phyloP scores from a whole-genome alignment of 2,329 filamentous ascomycete genomes.

The Xenosphaeropsis pyriputrescens region DNA sequence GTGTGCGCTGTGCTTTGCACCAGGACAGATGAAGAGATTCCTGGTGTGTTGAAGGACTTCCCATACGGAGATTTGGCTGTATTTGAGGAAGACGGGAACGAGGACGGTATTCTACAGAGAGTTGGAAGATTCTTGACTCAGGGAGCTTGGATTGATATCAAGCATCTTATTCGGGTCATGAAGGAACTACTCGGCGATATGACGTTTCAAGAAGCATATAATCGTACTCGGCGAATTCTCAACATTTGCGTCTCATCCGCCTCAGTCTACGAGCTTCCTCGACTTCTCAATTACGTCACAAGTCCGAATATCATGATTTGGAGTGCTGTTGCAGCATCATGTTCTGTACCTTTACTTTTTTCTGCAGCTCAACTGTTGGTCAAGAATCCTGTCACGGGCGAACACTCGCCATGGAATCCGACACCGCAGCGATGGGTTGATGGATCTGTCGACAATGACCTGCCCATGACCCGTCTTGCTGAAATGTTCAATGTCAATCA shows the following conservation, averaged over 20 bases:
- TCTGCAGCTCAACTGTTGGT: conserved; percentile 64
- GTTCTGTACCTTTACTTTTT: conserved; percentile 81
- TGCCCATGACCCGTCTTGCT: conserved; percentile 77
- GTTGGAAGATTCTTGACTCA: conserved; percentile 63
- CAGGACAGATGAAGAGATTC: conserved; percentile 47
- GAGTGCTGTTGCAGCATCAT: conserved; percentile 93
- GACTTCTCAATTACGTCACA: conserved; percentile 83
- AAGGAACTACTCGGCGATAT: conserved; percentile 67
- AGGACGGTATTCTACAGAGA: conserved; percentile 53
- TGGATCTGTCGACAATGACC: conserved; percentile 85
- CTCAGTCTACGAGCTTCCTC: conserved; percentile 73
- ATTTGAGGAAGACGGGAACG: conserved; percentile 41
- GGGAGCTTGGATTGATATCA: conserved; percentile 74
- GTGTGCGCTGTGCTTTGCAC: conserved; percentile 51
- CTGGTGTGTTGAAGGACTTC: conserved; percentile 39
- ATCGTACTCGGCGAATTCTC: conserved; percentile 78
- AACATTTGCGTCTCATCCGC: conserved; percentile 90
- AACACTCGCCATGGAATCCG: conserved; percentile 72
- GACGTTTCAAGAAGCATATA: conserved; percentile 92
- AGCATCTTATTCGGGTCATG: conserved; percentile 71
- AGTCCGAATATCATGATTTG: conserved; percentile 91
- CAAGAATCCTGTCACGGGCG: conserved; percentile 70
- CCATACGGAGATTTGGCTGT: conserved; percentile 48
- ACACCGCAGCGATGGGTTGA: conserved; percentile 81
- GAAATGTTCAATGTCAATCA: conserved; percentile 99